Evolutionary conservation across 148 eudicot genomes (phyloP), one percentile per base, ranked within the genome.

Genomic region (Rhododendron henanense): DNA sequence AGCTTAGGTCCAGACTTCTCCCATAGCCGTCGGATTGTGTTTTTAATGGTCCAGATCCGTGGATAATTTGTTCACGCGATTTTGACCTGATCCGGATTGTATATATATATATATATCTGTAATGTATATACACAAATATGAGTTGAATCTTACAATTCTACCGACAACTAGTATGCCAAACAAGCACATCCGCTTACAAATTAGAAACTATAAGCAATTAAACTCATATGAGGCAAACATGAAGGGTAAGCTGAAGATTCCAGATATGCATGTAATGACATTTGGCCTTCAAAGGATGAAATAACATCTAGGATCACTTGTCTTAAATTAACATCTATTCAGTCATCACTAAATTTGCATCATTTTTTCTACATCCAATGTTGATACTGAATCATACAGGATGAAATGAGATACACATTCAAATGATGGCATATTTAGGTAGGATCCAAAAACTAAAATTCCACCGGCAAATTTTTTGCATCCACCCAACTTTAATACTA

Each of bases 281-380:
- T 78, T 78, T 78, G 48, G 51, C 81, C n/a, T 44, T 78, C 45
- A 44, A 78, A 21, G 81, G 51, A 21, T 78, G 51, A 78, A 44
- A 78, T 44, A 44, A 79, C 53, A 23, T 79, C 35, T 25, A 48
- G 19, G 35, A 53, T 45, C 31, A 78, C 47, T 78, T 78, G n/a
- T 47, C 81, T 78, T 14, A n/a, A 31, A 80, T 1, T 47, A 50
- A 15, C 33, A 5, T 50, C 9, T 28, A 51, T 13, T 14, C 31
- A 16, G n/a, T 50, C 45, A 81, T 53, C 19, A 81, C 83, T 53
- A 55, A 79, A 78, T 2, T 53, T 21, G 13, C 19, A 16, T 11
- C 1, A 8, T 23, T 53, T 81, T 81, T 81, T 33, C 67, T 15
- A 33, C 4, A 1, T 31, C 45, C 67, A 16, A 51, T 25, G 33